Base-by-base conservation (phyloP, 768 basidiomycete genomes). In the Solioccasus polychromus region DNA sequence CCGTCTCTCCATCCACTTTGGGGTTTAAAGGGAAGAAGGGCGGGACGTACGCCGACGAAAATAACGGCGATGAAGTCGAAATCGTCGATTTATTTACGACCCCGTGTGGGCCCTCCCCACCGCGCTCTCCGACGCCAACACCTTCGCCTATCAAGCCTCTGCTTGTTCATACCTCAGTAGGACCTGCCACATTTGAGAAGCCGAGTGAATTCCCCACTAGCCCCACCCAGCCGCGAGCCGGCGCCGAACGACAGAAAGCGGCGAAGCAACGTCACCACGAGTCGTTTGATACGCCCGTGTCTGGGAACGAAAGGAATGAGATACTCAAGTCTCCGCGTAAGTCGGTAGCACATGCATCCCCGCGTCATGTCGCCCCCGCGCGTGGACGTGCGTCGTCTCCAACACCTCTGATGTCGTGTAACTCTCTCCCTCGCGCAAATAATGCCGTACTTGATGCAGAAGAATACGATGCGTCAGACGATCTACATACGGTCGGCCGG, bases 261-360 rank as follows among this genome's bases (percentile, higher is more conserved):
- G 18, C 23, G 28, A 60, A 41, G 17, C 47, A 45, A 18, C 39
- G 22, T 18, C 35, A 17, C 12, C 34, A 24, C 5, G 29, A 4
- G 15, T 57, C 47, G 12, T 40, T 43, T 3, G 51, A 55, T 22
- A 22, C 39, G 8, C 34, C 22, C 8, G 11, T 12, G 14, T 50
- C 50, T 17, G 41, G 42, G 20, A 44, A 29, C 10, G 52, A 53
- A 31, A 38, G n/a, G 19, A 18, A 48, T 5, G 20, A 34, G 0
- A 18, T 50, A 30, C 55, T 28, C 35, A 61, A 63, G 24, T 62
- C 60, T 1, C 61, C 61, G 14, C 60, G 60, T 22, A 62, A 58
- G 22, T 62, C 58, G 6, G 50, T 30, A 15, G 41, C 22, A 3
- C 61, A 62, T 29, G 55, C 61, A 17, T 62, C 61, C 24, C 60